Evolutionary conservation across 2,329 filamentous ascomycete genomes (phyloP).

Genomic region (Aspergillus novoparasiticus): DNA sequence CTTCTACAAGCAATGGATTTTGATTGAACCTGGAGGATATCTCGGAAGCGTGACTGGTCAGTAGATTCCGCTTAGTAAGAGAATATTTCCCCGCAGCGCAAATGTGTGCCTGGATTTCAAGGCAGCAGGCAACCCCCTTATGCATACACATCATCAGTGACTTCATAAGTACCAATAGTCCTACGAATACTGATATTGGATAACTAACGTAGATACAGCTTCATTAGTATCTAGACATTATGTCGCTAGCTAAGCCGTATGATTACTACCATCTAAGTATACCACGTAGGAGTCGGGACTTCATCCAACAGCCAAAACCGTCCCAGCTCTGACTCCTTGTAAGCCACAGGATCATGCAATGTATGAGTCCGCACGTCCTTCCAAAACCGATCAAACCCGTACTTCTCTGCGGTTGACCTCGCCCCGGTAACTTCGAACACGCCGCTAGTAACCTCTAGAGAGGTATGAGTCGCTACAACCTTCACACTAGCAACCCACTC

Average conservation of each 20-base stretch:
- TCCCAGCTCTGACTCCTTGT: conserved; percentile 66
- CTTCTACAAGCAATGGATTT: neutral
- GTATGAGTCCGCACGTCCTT: conserved; percentile 67
- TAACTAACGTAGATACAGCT: neutral
- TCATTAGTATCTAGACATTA: neutral
- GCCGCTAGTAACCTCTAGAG: conserved; percentile 59
- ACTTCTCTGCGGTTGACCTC: conserved; percentile 59
- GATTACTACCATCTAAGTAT: conserved; percentile 47
- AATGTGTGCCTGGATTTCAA: neutral
- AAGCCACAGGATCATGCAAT: conserved; percentile 68
- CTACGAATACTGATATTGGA: no score
- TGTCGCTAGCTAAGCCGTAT: no score
- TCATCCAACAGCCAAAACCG: conserved; percentile 60
- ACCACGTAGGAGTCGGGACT: conserved; percentile 63
- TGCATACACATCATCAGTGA: no score
- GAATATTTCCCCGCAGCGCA: neutral
- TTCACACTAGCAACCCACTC: conserved; percentile 66
- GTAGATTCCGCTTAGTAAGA: neutral
- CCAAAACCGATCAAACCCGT: conserved; percentile 67
- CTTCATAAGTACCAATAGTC: no score
- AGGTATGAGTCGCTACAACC: conserved; percentile 63
- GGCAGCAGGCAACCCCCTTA: neutral
- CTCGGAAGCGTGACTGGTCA: neutral
- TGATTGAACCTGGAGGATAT: neutral
- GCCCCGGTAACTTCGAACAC: conserved; percentile 67